Conservation (phyloP, 2,329 filamentous ascomycete genomes). For the Alternaria infectoria region DNA sequence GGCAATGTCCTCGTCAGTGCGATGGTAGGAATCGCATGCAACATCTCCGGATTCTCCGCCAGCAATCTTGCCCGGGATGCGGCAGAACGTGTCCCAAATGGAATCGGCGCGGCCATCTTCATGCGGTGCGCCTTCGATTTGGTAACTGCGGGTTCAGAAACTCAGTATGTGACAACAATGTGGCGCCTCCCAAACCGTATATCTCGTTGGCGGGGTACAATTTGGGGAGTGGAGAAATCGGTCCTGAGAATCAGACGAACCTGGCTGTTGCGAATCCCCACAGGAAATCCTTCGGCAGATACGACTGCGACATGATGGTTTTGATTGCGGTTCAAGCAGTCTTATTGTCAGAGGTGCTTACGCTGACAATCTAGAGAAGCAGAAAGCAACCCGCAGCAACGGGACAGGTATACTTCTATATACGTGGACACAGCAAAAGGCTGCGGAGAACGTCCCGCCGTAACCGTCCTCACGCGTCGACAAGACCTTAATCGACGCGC, state of each 20-base stretch:
- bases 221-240: conserved; percentile 16
- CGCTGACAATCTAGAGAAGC: conserved; percentile 8
- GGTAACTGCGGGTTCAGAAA: conserved; percentile 67
- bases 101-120: conserved; percentile 80
- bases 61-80: conserved; percentile 80
- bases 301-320: conserved; percentile 43
- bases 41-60: conserved; percentile 75
- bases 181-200: conserved; percentile 1
- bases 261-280: conserved; percentile 53
- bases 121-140: conserved; percentile 79
- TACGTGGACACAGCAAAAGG: conserved; percentile 28
- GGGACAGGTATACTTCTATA: conserved; percentile 40
- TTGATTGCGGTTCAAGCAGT: conserved; percentile 2
- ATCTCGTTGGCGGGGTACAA: conserved; percentile 28
- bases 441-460: conserved; percentile 47
- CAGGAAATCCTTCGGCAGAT: conserved; percentile 48
- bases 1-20: conserved; percentile 76
- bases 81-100: conserved; percentile 92
- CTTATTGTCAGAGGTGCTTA: conserved; percentile 10
- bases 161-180: conserved; percentile 26
- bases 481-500: conserved; percentile 32
- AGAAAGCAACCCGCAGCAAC: conserved; percentile 10
- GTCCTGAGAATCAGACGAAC: conserved; percentile 35
- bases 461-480: conserved; percentile 42
- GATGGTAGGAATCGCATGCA: conserved; percentile 87